Base-by-base conservation (phyloP, 495 filamentous ascomycete species). In the Parathielavia hyrcaniae region DNA sequence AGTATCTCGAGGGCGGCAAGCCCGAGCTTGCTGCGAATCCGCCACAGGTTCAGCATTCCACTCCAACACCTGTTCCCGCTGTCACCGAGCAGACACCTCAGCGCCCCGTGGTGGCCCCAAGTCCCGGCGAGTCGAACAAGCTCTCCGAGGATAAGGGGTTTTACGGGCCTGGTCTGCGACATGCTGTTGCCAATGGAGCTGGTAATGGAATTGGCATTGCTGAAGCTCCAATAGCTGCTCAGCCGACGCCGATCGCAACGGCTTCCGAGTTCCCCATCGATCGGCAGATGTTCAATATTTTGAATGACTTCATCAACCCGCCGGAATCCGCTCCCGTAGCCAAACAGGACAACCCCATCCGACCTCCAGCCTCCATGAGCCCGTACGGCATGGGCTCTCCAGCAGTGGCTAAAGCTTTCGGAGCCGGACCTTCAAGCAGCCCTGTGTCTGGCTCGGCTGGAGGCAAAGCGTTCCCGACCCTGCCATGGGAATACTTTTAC, bases 401-500 rank as follows among this genome's bases (percentile, higher is more conserved):
- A 20, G 72, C 65, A 10, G 68, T 72, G 10, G 65, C 69, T 14
- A 70, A 75, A 34, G 64, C 71, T 4, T 72, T 72, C 50, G 70
- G 66, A 47, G 47, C 46, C 60, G 50, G 61, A 17, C 41, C 50
- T 46, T 53, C 68, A 36, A 50, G 48, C n/a, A 70, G 66, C 52
- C 66, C 68, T 2, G 49, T 63, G 12, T 69, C 74, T 9, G 69
- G 67, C 9, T 75, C 75, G 14, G 67, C 73, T 10, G 70, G 56
- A 3, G 64, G 65, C 1, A 77, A 73, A 58, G 22, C 68, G 6
- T 73, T 75, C 14, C 73, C 73, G 4, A 71, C 57, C 23, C 65
- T 78, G 35, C 74, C 75, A 19, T 78, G 75, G 75, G 64, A 67
- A 12, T 76, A 72, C 52, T 75, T 77, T 46, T 72, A 71, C 45